Percentiles rank a stretch among this genome's conserved stretches.
Conservation (phyloP, 2,329 filamentous ascomycete genomes). For the Polytolypa hystricis region DNA sequence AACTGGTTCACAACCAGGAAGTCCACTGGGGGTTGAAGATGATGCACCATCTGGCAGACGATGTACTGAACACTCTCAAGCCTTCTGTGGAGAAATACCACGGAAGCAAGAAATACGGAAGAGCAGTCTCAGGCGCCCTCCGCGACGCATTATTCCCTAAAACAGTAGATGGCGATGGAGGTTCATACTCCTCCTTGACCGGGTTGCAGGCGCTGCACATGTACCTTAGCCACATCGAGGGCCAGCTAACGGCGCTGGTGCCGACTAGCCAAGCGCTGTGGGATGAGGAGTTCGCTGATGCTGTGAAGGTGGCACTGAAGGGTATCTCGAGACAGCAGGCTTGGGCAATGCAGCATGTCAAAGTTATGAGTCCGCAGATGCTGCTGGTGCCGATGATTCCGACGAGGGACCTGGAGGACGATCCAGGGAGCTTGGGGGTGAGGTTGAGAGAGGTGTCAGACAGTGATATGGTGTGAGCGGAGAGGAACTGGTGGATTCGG, state of each 20-base stretch:
- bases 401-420: conserved; percentile 5
- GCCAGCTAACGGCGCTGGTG: conserved; percentile 18
- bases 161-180: conserved; percentile 10
- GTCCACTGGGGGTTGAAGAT: conserved; percentile 20
- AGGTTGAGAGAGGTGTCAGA: no score
- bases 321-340: conserved; percentile 19
- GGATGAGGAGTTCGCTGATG: conserved; percentile 24
- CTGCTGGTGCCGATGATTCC: conserved; percentile 22
- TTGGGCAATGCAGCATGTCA: conserved; percentile 25
- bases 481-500: no score
- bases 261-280: conserved; percentile 24
- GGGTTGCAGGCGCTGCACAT: conserved; percentile 22
- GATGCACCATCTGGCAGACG: conserved; percentile 17
- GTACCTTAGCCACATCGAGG: conserved; percentile 23
- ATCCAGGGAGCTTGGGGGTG: no score
- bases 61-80: conserved; percentile 14
- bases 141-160: conserved; percentile 19
- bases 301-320: conserved; percentile 14
- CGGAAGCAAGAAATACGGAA: conserved; percentile 17
- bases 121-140: conserved; percentile 13
- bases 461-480: no score
- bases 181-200: conserved; percentile 15
- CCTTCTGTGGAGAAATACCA: conserved; percentile 18
- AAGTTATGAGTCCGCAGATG: conserved; percentile 24
- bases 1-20: conserved; percentile 20